Percentiles rank a stretch among this genome's conserved stretches.
These are phyloP conservation scores for Scheffersomyces lignosus DNA, from an alignment of 805 yeast genomes.

Conservation along the genomic window DNA sequence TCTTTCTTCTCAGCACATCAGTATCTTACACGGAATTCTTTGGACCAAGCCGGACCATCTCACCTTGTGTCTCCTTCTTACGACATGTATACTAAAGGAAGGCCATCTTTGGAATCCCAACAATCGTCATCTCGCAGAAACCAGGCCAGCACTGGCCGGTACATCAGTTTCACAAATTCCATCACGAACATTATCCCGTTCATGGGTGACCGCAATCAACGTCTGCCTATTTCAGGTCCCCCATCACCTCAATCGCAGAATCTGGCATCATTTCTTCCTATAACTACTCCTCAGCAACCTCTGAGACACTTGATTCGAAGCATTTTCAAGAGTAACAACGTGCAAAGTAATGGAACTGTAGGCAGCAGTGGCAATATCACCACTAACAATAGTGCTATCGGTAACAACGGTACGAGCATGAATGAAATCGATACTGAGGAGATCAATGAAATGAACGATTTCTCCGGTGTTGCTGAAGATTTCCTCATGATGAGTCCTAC, in stretches of 20 bases:
- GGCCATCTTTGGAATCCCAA: conserved; percentile 33
- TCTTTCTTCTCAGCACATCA: conserved; percentile 46
- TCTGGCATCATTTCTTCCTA: conserved; percentile 6
- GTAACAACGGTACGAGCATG: conserved; percentile 1
- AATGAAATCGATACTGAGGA: background rate
- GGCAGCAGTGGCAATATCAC: conserved; percentile 1
- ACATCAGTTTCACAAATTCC: conserved; percentile 35
- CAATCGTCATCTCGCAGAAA: conserved; percentile 10
- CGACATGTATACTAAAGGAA: conserved; percentile 30
- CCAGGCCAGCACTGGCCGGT: conserved; percentile 18
- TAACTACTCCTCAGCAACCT: conserved; percentile 20
- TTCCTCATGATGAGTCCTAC: conserved; percentile 20
- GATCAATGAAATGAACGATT: background rate
- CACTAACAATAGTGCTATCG: background rate
- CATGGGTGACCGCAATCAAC: conserved; percentile 33
- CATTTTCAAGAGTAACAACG: conserved; percentile 15
- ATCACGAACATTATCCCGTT: conserved; percentile 43
- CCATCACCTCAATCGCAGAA: conserved; percentile 13
- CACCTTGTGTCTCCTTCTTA: conserved; percentile 29
- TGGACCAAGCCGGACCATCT: conserved; percentile 34
- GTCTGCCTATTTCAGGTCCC: conserved; percentile 19
- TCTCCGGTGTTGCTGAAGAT: conserved; percentile 6
- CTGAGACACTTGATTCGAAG: conserved; percentile 28
- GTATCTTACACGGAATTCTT: conserved; percentile 34
- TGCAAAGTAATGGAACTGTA: too few species aligned